These are phyloP conservation scores for Irpex sp. DNA, from an alignment of 1,284 basidiomycete species.

Conservation along the genomic window DNA sequence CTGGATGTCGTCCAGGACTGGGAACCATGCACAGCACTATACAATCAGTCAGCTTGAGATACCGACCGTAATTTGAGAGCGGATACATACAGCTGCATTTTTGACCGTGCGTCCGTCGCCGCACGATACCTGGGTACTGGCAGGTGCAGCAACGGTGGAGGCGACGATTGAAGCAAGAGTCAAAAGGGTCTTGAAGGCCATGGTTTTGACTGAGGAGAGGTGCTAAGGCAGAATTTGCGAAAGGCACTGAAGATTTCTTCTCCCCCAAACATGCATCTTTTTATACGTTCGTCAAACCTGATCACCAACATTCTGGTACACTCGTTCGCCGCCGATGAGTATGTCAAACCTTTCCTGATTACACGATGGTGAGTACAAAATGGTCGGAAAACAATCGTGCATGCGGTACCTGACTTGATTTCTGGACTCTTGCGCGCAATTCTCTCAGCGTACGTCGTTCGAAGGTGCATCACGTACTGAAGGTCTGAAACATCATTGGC, in stretches of 20 bases:
- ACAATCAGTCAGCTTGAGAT: neutral
- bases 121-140: neutral
- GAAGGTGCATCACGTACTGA: neutral
- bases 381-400: neutral
- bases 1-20: conserved; percentile 13
- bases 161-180: neutral
- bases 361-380: neutral
- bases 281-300: neutral
- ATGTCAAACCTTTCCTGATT: neutral
- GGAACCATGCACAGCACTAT: conserved; percentile 10
- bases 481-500: neutral
- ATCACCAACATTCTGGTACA: neutral
- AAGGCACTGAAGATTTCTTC: neutral
- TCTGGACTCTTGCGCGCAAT: neutral
- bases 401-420: neutral
- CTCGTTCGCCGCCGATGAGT: neutral
- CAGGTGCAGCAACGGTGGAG: neutral
- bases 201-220: neutral
- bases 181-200: neutral
- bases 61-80: neutral
- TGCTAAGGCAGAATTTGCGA: neutral
- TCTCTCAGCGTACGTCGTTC: neutral
- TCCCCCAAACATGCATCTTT: neutral
- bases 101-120: neutral
- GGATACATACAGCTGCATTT: neutral